Evolutionary conservation across 2,329 filamentous ascomycete species (phyloP), one percentile per base, ranked within the genome.

Genomic region (Phyllosticta paracitricarpa): DNA sequence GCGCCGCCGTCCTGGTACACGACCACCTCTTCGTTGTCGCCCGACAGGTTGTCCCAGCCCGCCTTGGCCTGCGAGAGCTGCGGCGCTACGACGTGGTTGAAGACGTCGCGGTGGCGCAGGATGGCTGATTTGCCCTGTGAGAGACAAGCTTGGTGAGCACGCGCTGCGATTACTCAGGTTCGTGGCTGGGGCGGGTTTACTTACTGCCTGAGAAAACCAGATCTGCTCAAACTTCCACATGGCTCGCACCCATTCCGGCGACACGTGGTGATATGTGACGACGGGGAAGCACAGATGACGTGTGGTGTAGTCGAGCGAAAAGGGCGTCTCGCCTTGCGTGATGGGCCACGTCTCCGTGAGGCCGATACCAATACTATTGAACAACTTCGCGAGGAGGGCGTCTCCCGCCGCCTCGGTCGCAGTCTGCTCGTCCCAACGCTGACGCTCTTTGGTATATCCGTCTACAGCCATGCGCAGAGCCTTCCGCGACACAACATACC

Each of bases 241-340:
- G 59, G 69, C 69, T 57, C 70, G 67, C n/a, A 76, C 73, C 57
- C 73, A 71, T 5, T 67, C 61, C 1, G 73, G 66, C 9, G 70
- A 69, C 28, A 76, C 70, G 59, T 75, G 73, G 61, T 76, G 74
- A 64, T 73, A 75, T 5, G 74, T 76, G 3, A 79, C 68, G 7
- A 72, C 73, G 6, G 77, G 75, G 40, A 66, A 69, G 64, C 77
- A 79, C 76, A 77, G 79, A 1, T 73, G 56, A 54, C 63, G 17
- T 64, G 64, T 3, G 3, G 71, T 67, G 0, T 72, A 78, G 58
- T 77, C 71, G 58, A 79, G 66, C 0, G 73, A 73, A 30, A 71
- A 71, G 7, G 75, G 75, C 7, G 74, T 75, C 64, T 78, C 77
- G 59, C 76, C 75, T 65, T 79, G 77, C 54, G 79, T 71, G 63